Conservation (phyloP, 805 yeast species). For the Wickerhamiella vanderwaltii region DNA sequence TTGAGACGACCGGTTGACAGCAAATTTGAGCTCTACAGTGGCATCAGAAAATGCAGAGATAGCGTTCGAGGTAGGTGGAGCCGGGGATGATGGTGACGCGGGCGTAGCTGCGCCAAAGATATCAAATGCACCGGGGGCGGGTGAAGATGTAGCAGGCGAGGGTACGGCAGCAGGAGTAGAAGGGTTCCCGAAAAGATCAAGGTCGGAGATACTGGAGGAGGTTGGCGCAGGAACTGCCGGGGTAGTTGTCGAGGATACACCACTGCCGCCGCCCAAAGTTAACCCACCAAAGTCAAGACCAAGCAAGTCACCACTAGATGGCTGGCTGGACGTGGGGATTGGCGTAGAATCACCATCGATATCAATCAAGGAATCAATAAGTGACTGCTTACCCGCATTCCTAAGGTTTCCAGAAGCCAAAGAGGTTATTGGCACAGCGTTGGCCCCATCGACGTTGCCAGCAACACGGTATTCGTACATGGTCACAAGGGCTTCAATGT, state of each 20-base stretch:
- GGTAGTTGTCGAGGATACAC: conserved; percentile 28
- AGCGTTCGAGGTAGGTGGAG: conserved; percentile 8
- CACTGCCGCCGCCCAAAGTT: conserved; percentile 40
- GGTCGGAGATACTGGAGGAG: conserved; percentile 13
- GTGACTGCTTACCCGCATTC: conserved; percentile 29
- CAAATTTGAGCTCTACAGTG: conserved; percentile 39
- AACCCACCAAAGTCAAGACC: conserved; percentile 44
- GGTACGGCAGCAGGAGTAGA: conserved; percentile 25
- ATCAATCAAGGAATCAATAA: conserved; percentile 53
- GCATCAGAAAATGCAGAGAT: conserved; percentile 23
- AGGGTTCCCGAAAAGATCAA: conserved; percentile 14
- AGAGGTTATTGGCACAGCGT: conserved; percentile 33
- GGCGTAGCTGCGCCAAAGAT: conserved; percentile 13
- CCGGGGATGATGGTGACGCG: conserved; percentile 14
- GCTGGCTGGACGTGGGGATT: conserved; percentile 17
- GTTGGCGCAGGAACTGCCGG: neutral
- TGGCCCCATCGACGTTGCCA: conserved; percentile 51
- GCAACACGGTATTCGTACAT: conserved; percentile 54
- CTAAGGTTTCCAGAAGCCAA: conserved; percentile 19
- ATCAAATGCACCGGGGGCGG: conserved; percentile 12
- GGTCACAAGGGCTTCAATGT: conserved; percentile 52
- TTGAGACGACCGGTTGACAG: conserved; percentile 28
- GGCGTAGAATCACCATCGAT: conserved; percentile 45
- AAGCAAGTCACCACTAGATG: conserved; percentile 44
- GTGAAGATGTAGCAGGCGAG: neutral